phyloP scores from a whole-genome alignment of 2,329 filamentous ascomycete species.

The Penicillium frequentans region DNA sequence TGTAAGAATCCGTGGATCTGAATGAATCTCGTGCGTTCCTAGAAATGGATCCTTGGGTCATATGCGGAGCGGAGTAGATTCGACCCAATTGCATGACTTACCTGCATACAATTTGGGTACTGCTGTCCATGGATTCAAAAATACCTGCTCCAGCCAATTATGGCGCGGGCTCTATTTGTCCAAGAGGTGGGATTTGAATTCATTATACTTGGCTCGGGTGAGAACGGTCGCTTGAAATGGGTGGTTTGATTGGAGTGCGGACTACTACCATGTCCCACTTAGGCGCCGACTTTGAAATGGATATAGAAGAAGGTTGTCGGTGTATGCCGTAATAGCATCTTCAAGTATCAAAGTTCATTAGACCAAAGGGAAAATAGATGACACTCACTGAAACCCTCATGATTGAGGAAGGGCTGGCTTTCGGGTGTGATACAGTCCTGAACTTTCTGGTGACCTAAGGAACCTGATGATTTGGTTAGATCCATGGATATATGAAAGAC shows the following conservation, averaged over 20 bases:
- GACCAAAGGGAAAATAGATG: not conserved
- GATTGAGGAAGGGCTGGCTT: too few relatives aligned
- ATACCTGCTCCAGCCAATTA: not conserved
- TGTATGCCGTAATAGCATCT: not conserved
- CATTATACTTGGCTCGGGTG: not conserved
- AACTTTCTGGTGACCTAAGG: too few relatives aligned
- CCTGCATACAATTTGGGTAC: not conserved
- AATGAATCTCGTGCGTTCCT: not conserved
- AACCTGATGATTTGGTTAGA: too few relatives aligned
- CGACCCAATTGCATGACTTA: conserved; percentile 7
- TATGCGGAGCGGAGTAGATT: conserved; percentile 7
- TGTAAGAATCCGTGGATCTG: not conserved
- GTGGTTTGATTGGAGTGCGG: not conserved
- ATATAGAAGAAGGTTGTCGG: not conserved
- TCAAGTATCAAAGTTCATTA: not conserved
- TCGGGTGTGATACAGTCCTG: too few relatives aligned
- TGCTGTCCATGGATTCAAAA: conserved; percentile 4
- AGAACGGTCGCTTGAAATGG: not conserved
- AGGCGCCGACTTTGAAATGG: not conserved
- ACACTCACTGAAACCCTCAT: not conserved
- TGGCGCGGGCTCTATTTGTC: not conserved
- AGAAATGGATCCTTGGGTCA: conserved; percentile 6
- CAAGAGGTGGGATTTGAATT: not conserved
- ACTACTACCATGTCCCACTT: not conserved
- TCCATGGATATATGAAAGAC: too few relatives aligned